Evolutionary conservation across 1,139 yeast species (phyloP).

Genomic region (Saccharomyces uvarum): DNA sequence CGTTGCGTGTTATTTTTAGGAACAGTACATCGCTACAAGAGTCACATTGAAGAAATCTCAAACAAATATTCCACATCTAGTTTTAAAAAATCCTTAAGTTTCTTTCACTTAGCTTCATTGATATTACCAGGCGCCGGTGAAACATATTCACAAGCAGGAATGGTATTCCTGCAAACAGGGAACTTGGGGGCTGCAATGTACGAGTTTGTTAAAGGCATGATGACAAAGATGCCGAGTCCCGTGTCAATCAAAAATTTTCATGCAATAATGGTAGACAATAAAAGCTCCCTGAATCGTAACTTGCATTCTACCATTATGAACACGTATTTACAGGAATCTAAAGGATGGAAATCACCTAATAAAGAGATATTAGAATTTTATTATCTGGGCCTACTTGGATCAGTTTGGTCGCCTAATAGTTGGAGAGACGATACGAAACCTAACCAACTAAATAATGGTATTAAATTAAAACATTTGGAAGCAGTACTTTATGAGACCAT

Average conservation of each 20-base stretch:
- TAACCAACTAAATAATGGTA: slow-evolving; percentile 12
- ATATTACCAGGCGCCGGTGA: slow-evolving; percentile 61
- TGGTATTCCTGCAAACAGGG: slow-evolving; percentile 41
- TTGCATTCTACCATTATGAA: slow-evolving; percentile 13
- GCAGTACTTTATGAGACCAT: slow-evolving; percentile 22
- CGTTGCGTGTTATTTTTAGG: slow-evolving; percentile 52
- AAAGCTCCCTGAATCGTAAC: slow-evolving; percentile 17
- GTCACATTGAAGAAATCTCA: slow-evolving; percentile 40
- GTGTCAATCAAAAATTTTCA: slow-evolving; percentile 22
- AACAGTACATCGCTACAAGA: slow-evolving; percentile 51
- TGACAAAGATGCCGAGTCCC: slow-evolving; percentile 43
- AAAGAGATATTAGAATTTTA: slow-evolving; percentile 30
- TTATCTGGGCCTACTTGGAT: slow-evolving; percentile 27
- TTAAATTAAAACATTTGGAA: slow-evolving; percentile 17
- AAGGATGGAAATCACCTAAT: slow-evolving; percentile 22
- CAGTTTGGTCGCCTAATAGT: slow-evolving; percentile 17
- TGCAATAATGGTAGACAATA: slow-evolving; percentile 17
- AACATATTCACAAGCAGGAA: slow-evolving; percentile 54
- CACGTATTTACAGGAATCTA: slow-evolving; percentile 17
- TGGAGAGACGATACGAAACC: slow-evolving; percentile 19
- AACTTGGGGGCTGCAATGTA: slow-evolving; percentile 38
- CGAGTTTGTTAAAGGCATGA: slow-evolving; percentile 52
- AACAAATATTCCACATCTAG: slow-evolving; percentile 35
- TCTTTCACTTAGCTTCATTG: slow-evolving; percentile 45
- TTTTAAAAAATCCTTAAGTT: slow-evolving; percentile 41